A percentile compares a stretch with the other conserved stretches of the same genome.
phyloP scores from a whole-genome alignment of 345 rosid species.

The Cardamine chenopodiifolia region DNA sequence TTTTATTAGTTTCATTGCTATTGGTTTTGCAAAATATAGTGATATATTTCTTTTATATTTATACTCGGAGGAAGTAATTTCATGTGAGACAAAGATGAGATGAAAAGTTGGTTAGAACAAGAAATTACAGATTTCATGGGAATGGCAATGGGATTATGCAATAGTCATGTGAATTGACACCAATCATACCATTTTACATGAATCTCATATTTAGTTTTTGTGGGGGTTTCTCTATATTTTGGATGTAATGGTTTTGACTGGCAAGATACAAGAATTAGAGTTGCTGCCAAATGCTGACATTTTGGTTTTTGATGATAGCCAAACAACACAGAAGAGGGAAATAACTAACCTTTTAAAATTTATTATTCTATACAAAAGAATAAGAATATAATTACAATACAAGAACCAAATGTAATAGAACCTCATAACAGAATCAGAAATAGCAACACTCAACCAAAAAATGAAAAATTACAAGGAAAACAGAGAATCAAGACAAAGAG shows the following conservation, averaged over 20 bases:
- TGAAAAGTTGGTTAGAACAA: neutral
- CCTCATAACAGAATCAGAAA: neutral
- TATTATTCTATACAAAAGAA: neutral
- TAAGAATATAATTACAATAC: constrained; percentile 18
- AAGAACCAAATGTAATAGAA: neutral
- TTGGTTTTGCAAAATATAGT: constrained; percentile 25
- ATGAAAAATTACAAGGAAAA: neutral
- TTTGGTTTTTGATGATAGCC: neutral
- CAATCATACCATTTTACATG: neutral
- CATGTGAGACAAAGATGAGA: constrained; percentile 1
- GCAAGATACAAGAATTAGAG: neutral
- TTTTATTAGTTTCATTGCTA: constrained; percentile 1
- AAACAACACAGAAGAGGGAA: neutral
- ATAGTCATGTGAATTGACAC: neutral
- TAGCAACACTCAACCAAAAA: neutral
- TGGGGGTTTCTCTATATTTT: neutral
- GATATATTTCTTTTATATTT: neutral
- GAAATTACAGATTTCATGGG: constrained; percentile 6
- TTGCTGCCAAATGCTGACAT: neutral
- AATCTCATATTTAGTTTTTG: neutral
- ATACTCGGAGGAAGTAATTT: constrained; percentile 2
- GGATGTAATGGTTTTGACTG: neutral
- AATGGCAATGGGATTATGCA: neutral
- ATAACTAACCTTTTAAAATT: neutral
- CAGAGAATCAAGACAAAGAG: neutral